Base-by-base conservation (phyloP, 805 yeast genomes). In the Lipomyces sp. region DNA sequence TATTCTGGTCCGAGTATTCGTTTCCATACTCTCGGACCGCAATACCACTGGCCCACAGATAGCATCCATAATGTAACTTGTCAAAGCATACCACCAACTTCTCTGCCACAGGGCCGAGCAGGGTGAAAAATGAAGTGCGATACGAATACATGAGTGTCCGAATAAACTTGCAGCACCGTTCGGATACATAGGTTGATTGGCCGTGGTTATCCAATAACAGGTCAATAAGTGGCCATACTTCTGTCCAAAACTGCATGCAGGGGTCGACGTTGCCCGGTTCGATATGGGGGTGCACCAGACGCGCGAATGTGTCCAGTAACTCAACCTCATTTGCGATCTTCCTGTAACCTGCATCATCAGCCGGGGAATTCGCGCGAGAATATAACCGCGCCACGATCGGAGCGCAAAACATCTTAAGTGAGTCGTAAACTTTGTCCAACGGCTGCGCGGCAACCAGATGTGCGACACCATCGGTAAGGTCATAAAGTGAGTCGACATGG, bases 381-480 rank as follows among this genome's bases (percentile, higher is more conserved):
- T 18, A 34, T 57, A 53, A 60, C 63, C 64, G 72, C 59, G 81
- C 83, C 54, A 89, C 75, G 5, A 90, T 83, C 10, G 96, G 90
- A 55, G 82, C 82, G 76, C 90, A 82, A 73, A 93, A 90, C 80
- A 87, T 82, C 62, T 82, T 81, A 2, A 88, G 79, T 0, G 87
- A 82, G 57, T 82, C 81, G 69, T 82, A 83, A 59, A 89, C 78
- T 64, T 82, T 83, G 13, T 83, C 85, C 15, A 72, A 71, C 32
- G 79, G 79, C 67, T 87, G 87, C 60, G 87, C 86, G 59, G 83
- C 83, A 59, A 95, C 82, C 54, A 95, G 89, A 70, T 92, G 90
- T 4, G 96, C 93, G 66, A 95, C 82, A 48, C 98, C 99, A 76
- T 93, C 96, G 18, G 93, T 87, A 59, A 93, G 84, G 75, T 93